Evolutionary conservation across 495 filamentous ascomycete species (phyloP).

Genomic region (Penicillium robsamsonii): DNA sequence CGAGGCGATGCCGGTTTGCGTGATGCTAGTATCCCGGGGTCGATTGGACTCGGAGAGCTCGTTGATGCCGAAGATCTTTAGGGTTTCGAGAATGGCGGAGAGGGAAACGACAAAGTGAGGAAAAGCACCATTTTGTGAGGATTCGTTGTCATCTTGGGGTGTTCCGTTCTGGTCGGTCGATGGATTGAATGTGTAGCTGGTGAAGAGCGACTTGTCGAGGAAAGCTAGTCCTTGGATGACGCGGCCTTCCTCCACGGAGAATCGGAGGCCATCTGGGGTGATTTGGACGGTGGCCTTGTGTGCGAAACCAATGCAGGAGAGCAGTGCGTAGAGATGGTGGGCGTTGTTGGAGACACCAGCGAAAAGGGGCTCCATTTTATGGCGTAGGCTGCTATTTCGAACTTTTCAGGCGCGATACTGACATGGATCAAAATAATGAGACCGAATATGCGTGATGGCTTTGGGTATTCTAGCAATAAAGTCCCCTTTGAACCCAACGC

Average conservation of each 20-base stretch:
- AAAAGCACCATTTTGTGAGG: constrained; percentile 32
- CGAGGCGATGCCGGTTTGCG: constrained; percentile 40
- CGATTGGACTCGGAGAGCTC: constrained; percentile 60
- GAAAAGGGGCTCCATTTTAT: constrained; percentile 58
- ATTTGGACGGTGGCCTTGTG: constrained; percentile 81
- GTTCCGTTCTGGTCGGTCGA: constrained; percentile 36
- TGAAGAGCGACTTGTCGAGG: constrained; percentile 82
- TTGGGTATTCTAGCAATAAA: constrained; percentile 40
- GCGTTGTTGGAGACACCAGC: constrained; percentile 82
- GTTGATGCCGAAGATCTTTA: constrained; percentile 86
- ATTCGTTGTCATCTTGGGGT: constrained; percentile 35
- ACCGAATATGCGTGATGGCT: constrained; percentile 24
- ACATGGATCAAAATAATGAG: constrained; percentile 7
- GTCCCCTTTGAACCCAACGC: constrained; percentile 31
- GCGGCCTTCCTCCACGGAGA: constrained; percentile 78
- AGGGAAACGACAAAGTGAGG: constrained; percentile 79
- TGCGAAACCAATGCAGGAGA: constrained; percentile 82
- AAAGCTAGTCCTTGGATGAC: constrained; percentile 87
- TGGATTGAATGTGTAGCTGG: constrained; percentile 67
- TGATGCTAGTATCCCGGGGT: constrained; percentile 41
- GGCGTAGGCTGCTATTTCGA: constrained; percentile 7
- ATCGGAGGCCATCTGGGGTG: constrained; percentile 75
- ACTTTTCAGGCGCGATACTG: constrained; percentile 10
- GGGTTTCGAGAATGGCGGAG: constrained; percentile 82
- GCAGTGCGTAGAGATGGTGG: constrained; percentile 81